Conservation (phyloP, 495 filamentous ascomycete species). For the Penicillium silybi region DNA sequence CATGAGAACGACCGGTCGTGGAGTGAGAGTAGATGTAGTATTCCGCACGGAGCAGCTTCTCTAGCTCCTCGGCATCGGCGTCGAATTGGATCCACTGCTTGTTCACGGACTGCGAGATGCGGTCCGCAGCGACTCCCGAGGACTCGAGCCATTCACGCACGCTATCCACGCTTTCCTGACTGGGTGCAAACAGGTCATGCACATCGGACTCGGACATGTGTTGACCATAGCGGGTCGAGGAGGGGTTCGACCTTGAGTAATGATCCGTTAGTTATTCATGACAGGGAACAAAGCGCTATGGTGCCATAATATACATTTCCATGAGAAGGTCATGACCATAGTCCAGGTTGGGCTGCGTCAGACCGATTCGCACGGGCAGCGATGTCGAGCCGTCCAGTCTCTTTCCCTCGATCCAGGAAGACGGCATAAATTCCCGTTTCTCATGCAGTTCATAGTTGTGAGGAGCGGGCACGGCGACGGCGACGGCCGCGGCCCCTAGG, state of each 20-base stretch:
- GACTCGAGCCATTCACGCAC: slow-evolving; percentile 47
- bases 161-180: slow-evolving; percentile 33
- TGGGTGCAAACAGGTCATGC: slow-evolving; percentile 50
- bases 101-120: slow-evolving; percentile 44
- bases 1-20: slow-evolving; percentile 40
- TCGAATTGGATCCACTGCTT: slow-evolving; percentile 55
- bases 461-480: slow-evolving; percentile 27
- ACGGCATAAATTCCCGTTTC: slow-evolving; percentile 32
- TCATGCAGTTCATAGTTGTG: slow-evolving; percentile 38
- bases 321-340: slow-evolving; percentile 51
- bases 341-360: slow-evolving; percentile 52
- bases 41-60: slow-evolving; percentile 53
- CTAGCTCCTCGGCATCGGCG: slow-evolving; percentile 47
- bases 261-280: not conserved
- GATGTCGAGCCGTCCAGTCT: slow-evolving; percentile 28
- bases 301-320: slow-evolving; percentile 38
- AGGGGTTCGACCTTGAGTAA: slow-evolving; percentile 30
- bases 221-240: slow-evolving; percentile 51
- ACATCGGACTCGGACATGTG: slow-evolving; percentile 44
- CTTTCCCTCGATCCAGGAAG: slow-evolving; percentile 29
- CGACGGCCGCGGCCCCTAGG: slow-evolving; percentile 24
- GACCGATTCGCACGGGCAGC: slow-evolving; percentile 53
- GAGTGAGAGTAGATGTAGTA: slow-evolving; percentile 54
- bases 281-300: not conserved
- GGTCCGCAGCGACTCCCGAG: slow-evolving; percentile 43